phyloP scores from a whole-genome alignment of 2,329 filamentous ascomycete species.

The Aspergillus ustus region DNA sequence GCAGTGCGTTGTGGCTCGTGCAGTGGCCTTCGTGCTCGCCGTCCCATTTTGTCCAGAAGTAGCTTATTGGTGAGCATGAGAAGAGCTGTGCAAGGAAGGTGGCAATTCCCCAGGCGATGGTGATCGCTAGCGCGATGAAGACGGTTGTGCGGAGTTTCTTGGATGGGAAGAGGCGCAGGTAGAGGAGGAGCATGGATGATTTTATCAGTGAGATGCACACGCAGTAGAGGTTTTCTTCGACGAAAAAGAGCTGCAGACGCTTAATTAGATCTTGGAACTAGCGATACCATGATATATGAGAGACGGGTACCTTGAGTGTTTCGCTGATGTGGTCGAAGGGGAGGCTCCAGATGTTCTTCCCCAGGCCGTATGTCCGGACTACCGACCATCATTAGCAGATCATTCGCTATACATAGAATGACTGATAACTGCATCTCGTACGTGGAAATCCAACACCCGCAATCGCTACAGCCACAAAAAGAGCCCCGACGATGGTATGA shows the following conservation, averaged over 20 bases:
- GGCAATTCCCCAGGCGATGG: not conserved
- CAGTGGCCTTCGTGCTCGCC: conserved; percentile 6
- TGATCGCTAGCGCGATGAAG: not conserved
- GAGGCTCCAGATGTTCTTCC: conserved; percentile 12
- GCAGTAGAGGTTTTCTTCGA: conserved; percentile 4
- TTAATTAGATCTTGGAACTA: not conserved
- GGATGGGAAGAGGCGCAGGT: conserved; percentile 8
- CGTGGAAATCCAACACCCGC: not conserved
- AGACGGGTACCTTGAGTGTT: not conserved
- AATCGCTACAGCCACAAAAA: not conserved
- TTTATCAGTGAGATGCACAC: not conserved
- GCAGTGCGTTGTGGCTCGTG: not conserved
- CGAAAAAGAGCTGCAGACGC: conserved; percentile 5
- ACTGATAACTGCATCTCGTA: not conserved
- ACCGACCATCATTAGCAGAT: not conserved
- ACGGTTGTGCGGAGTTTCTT: not conserved
- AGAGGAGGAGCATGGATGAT: conserved; percentile 8
- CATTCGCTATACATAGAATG: too few species aligned
- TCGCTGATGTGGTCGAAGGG: conserved; percentile 1
- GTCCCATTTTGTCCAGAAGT: conserved; percentile 7
- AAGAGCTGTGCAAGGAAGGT: not conserved
- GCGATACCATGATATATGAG: not conserved
- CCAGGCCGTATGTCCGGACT: not conserved
- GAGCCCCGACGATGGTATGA: not conserved
- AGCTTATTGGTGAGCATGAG: not conserved